phyloP scores from a whole-genome alignment of 495 filamentous ascomycete genomes.

The Amorphotheca resinae region DNA sequence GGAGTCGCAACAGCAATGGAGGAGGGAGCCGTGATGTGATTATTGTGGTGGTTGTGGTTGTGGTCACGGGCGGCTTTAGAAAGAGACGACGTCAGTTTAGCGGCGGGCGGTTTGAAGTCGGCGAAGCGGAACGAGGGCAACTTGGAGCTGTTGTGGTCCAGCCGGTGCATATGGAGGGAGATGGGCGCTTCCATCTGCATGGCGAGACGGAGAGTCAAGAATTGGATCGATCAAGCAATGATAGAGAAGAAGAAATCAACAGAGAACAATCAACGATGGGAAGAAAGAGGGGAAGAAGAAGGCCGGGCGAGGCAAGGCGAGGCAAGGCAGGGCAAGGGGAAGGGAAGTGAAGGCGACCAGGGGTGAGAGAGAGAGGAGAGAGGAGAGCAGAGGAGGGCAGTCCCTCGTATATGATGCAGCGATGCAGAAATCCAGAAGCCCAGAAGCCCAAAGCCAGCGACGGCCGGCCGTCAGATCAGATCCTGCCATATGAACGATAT shows the following conservation, averaged over 20 bases:
- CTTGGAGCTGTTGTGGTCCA: background rate
- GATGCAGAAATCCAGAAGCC: too few relatives aligned
- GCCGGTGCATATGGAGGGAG: background rate
- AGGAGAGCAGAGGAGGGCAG: too few relatives aligned
- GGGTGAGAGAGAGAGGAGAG: background rate
- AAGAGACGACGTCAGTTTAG: too few relatives aligned
- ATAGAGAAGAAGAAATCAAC: background rate
- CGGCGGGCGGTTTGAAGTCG: constrained; percentile 4
- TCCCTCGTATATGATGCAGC: too few relatives aligned
- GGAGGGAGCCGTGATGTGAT: background rate
- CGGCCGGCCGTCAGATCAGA: too few relatives aligned
- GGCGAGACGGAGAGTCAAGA: too few relatives aligned
- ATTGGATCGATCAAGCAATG: background rate
- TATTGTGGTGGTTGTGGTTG: background rate
- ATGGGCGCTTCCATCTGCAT: background rate
- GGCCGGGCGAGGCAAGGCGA: background rate
- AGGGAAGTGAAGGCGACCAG: background rate
- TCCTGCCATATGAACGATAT: too few relatives aligned
- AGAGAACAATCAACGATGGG: background rate
- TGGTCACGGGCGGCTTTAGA: background rate
- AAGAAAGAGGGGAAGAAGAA: background rate
- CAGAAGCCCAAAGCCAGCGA: too few relatives aligned
- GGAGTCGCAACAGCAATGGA: too few relatives aligned
- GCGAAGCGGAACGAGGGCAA: constrained; percentile 12
- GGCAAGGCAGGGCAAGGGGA: background rate